phyloP scores from a whole-genome alignment of 2,329 filamentous ascomycete genomes.

The Trichoderma guizhouense region DNA sequence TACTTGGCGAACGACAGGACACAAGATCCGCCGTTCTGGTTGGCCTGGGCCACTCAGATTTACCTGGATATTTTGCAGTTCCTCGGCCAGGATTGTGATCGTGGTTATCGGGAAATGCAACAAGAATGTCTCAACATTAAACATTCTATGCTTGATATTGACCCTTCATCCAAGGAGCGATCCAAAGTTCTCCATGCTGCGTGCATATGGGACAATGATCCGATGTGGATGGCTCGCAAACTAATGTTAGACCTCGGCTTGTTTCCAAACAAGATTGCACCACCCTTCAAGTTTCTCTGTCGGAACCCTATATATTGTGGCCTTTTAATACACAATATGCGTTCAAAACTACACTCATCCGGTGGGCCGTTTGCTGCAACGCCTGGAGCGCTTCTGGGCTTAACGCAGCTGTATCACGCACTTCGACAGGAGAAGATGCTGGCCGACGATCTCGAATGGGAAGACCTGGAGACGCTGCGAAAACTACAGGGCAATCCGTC shows the following conservation, averaged over 20 bases:
- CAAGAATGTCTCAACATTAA: not conserved
- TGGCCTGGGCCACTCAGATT: not conserved
- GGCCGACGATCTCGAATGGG: not conserved
- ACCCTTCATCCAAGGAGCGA: not conserved
- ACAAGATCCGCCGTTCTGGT: not conserved
- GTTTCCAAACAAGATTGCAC: not conserved
- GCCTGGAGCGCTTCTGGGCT: not conserved
- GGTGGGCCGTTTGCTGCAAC: not conserved
- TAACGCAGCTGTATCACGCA: not conserved
- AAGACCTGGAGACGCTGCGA: not conserved
- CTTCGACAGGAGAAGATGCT: slow-evolving; percentile 3
- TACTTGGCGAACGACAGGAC: not conserved
- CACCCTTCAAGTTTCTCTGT: not conserved
- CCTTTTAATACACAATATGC: slow-evolving; percentile 1
- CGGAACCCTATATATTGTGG: not conserved
- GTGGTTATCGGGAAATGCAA: not conserved
- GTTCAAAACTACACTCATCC: not conserved
- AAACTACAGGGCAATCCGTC: not conserved
- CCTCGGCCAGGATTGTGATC: not conserved
- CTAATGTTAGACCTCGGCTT: not conserved
- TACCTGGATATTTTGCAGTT: not conserved
- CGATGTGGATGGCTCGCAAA: not conserved
- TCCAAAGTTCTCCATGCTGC: not conserved
- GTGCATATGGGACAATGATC: not conserved
- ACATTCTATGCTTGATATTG: not conserved